A percentile compares a stretch with the other conserved stretches of the same genome.
These are phyloP conservation scores for Penicillium ochrochloron DNA, from an alignment of 495 filamentous ascomycete genomes.

Conservation along the genomic window DNA sequence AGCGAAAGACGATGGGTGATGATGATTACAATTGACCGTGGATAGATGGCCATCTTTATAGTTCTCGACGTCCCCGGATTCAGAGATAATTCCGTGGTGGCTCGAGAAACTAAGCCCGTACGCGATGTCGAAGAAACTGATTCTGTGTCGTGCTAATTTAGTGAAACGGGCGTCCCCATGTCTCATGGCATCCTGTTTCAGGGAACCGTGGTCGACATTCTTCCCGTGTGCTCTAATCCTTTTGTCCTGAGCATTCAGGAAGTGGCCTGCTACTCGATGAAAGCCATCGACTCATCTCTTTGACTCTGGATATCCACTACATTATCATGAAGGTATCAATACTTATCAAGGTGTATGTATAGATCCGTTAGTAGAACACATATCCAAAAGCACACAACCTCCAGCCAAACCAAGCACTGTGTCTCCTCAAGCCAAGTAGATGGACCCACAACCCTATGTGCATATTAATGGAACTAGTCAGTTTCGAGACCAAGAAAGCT, in stretches of 20 bases:
- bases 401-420: neutral
- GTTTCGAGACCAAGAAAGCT: neutral
- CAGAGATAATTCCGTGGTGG: constrained; percentile 8
- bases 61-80: constrained; percentile 4
- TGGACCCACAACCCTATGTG: neutral
- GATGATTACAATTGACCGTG: constrained; percentile 6
- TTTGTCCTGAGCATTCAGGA: neutral
- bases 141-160: constrained; percentile 3
- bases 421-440: neutral
- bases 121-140: neutral
- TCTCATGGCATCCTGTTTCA: constrained; percentile 21
- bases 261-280: neutral
- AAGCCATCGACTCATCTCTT: too few relatives aligned
- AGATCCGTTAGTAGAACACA: neutral
- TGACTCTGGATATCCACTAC: too few relatives aligned
- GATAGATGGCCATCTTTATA: constrained; percentile 21
- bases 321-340: neutral
- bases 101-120: neutral
- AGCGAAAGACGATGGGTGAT: constrained; percentile 7
- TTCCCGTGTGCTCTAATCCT: constrained; percentile 3
- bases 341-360: neutral
- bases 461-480: neutral
- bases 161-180: constrained; percentile 23
- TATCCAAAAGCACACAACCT: neutral
- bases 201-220: constrained; percentile 3